Evolutionary conservation across 1,139 yeast genomes (phyloP).

Genomic region (Suhomyces atakaporum): DNA sequence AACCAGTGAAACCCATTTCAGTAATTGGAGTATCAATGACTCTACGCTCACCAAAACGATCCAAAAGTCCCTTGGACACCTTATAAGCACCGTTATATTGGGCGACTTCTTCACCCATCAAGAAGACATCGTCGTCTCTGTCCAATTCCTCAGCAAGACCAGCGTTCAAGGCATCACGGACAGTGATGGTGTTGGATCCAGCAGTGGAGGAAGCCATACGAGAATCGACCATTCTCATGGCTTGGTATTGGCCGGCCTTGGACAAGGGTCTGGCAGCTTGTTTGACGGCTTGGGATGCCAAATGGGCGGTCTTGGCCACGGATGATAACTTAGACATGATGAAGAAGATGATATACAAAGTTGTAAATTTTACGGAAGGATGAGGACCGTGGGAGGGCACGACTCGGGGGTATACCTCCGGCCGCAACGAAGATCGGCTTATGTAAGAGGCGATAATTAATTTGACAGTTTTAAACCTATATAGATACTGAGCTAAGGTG

Average conservation of each 20-base stretch:
- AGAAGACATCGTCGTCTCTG: conserved; percentile 88
- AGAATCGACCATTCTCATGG: conserved; percentile 36
- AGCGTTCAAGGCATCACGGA: conserved; percentile 93
- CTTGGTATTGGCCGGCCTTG: conserved; percentile 38
- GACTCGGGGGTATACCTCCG: conserved; percentile 11
- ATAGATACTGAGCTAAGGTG: too few relatives aligned
- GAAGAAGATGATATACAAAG: conserved; percentile 3
- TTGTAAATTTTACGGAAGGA: conserved; percentile 15
- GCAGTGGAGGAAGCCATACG: conserved; percentile 52
- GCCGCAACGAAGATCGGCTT: too few relatives aligned
- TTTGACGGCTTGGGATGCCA: conserved; percentile 45
- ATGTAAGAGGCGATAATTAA: too few relatives aligned
- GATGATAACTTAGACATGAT: conserved; percentile 34
- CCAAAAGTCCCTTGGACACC: conserved; percentile 92
- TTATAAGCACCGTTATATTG: conserved; percentile 99
- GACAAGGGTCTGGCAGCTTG: conserved; percentile 25
- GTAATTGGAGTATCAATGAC: conserved; percentile 98
- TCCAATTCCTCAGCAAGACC: conserved; percentile 98
- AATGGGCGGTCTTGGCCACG: conserved; percentile 50
- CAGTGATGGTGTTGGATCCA: conserved; percentile 73
- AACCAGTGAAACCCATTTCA: conserved; percentile 98
- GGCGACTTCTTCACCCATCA: conserved; percentile 99
- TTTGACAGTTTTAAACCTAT: too few relatives aligned
- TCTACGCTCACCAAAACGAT: conserved; percentile 96
- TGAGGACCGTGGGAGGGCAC: conserved; percentile 20